Evolutionary conservation across 2,329 filamentous ascomycete genomes (phyloP).

Genomic region (Diaporthe citriasiana): DNA sequence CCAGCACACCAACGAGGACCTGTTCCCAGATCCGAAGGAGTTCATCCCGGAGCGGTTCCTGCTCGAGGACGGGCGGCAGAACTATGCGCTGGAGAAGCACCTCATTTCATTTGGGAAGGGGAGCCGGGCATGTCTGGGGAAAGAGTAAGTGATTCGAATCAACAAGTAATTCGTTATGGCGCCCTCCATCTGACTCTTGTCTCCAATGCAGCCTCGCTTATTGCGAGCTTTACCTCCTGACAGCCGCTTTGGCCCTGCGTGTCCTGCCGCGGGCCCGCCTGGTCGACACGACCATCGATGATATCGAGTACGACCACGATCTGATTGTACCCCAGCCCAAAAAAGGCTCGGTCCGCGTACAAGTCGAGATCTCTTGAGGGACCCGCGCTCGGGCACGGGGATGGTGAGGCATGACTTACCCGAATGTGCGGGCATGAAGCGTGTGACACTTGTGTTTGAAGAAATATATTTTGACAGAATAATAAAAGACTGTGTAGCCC

Average conservation of each 20-base stretch:
- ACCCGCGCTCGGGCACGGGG: too few relatives aligned
- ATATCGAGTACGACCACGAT: slow-evolving; percentile 44
- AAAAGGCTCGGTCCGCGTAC: slow-evolving; percentile 33
- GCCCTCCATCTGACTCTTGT: neutral
- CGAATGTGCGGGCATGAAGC: neutral
- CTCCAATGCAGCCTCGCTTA: slow-evolving; percentile 36
- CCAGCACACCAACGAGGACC: slow-evolving; percentile 44
- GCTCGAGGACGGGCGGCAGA: slow-evolving; percentile 34
- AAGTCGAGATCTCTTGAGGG: neutral
- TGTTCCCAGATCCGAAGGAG: slow-evolving; percentile 45
- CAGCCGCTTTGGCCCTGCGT: slow-evolving; percentile 41
- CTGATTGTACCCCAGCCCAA: slow-evolving; percentile 44
- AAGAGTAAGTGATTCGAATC: slow-evolving; percentile 44
- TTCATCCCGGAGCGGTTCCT: slow-evolving; percentile 48
- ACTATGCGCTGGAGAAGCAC: slow-evolving; percentile 42
- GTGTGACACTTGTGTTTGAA: neutral
- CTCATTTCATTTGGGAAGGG: slow-evolving; percentile 46
- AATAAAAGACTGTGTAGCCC: neutral
- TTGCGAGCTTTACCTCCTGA: slow-evolving; percentile 43
- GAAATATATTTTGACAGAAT: neutral
- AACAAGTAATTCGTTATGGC: rapidly evolving
- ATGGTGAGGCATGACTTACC: too few relatives aligned
- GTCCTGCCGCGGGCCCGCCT: slow-evolving; percentile 40
- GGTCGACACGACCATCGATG: slow-evolving; percentile 42
- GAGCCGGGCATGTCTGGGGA: slow-evolving; percentile 46